Evolutionary conservation across 176 grass and related monocot species (phyloP).

Genomic region (Rhynchospora breviuscula): DNA sequence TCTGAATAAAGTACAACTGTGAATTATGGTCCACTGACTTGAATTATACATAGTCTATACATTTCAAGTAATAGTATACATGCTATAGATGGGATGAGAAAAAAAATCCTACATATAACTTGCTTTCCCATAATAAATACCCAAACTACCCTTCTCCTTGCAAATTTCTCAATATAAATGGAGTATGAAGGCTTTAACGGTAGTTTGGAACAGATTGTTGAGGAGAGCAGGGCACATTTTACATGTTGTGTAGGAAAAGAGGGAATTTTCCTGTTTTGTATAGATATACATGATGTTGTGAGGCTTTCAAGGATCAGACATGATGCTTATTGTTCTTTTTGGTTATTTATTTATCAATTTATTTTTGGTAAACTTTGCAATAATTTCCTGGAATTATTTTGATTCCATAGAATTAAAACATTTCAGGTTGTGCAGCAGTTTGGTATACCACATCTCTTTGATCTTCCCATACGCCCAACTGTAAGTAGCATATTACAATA

Average conservation of each 20-base stretch:
- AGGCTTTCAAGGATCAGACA: background rate
- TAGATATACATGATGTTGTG: background rate
- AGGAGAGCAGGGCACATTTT: background rate
- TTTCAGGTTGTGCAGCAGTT: conserved; percentile 98
- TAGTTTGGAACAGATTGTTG: background rate
- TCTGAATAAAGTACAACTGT: background rate
- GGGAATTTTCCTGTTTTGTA: background rate
- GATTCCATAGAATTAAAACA: conserved; percentile 4
- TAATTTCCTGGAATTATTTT: background rate
- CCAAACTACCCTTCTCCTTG: background rate
- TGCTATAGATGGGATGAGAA: background rate
- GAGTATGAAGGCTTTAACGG: background rate
- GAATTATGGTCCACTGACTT: background rate
- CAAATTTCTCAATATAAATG: background rate
- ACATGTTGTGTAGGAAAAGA: conserved; percentile 2
- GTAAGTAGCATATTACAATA: conserved; percentile 42
- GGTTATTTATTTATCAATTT: background rate
- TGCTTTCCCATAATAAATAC: background rate
- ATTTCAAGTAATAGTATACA: conserved; percentile 24
- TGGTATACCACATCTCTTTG: conserved; percentile 94
- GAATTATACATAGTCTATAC: background rate
- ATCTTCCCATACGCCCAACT: conserved; percentile 78
- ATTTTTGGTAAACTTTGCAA: background rate
- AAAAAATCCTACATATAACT: background rate
- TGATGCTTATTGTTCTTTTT: background rate